Base-by-base conservation (phyloP, 2,329 filamentous ascomycete genomes). In the Metarhizium anisopliae region DNA sequence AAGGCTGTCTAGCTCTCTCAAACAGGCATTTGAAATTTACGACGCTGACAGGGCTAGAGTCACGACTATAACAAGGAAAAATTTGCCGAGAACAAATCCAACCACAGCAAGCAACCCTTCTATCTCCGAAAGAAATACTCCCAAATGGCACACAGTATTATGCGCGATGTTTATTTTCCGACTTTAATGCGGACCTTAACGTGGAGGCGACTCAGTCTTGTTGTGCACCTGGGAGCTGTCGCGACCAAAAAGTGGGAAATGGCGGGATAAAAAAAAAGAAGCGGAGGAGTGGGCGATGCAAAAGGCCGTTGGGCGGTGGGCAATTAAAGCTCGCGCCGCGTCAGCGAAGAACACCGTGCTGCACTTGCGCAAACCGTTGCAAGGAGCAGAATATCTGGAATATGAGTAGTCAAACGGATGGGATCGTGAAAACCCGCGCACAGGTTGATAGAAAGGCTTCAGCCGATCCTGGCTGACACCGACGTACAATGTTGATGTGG, bases 31-130 rank as follows among this genome's bases (percentile, higher is more conserved):
- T 58, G 62, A 58, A 59, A 59, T 64, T 69, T 69, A 69, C 67
- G 65, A 65, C 61, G 63, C 62, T 62, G 62, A 66, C 60, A 64
- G 56, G 54, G 63, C 64, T 65, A 67, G 62, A 56, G 56, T 68
- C 67, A 70, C 66, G 62, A 68, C 68, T 68, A 69, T 58, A 64
- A 63, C 64, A 66, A 65, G 58, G 57, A 60, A 45, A 52, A 42
- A 30, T 35, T 32, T 47, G 53, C 56, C 43, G 38, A 49, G 25
- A 30, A 47, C 45, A 50, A 58, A 13, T 30, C 30, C 30, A 51
- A 55, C 50, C 47, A 53, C 56, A 18, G 29, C 35, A 11, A 36
- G 50, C 36, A 20, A 35, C 10, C 36, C 42, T 30, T 50, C 35
- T 51, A 43, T 52, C 13, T 54, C 54, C 54, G 56, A 45, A 51